Evolutionary conservation across 2,329 filamentous ascomycete species (phyloP).

Genomic region (Fusarium sp.): DNA sequence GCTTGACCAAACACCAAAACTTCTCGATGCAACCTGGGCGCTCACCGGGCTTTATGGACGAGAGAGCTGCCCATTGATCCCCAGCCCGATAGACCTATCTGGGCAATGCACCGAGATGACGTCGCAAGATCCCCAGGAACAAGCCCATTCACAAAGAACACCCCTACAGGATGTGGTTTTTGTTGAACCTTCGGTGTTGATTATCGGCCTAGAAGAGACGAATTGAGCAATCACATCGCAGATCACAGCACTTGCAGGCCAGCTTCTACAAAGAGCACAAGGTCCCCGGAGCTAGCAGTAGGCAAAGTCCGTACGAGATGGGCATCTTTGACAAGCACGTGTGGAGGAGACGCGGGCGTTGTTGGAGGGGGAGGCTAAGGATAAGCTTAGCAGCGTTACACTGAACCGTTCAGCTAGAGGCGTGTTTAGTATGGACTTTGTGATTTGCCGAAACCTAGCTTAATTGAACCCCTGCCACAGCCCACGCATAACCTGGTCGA

Average conservation of each 20-base stretch:
- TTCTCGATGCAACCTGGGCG: constrained; percentile 2
- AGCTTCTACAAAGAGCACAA: constrained; percentile 19
- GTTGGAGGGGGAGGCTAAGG: constrained; percentile 32
- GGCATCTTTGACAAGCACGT: constrained; percentile 33
- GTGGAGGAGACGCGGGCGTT: constrained; percentile 27
- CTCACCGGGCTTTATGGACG: constrained; percentile 31
- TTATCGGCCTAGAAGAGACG: constrained; percentile 27
- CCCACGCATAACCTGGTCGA: constrained; percentile 10
- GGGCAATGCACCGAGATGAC: constrained; percentile 23
- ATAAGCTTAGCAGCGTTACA: constrained; percentile 25
- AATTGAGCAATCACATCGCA: constrained; percentile 18
- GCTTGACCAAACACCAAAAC: constrained; percentile 13
- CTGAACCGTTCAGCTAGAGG: constrained; percentile 17
- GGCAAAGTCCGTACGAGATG: neutral
- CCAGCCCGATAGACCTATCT: constrained; percentile 29
- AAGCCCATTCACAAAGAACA: constrained; percentile 15
- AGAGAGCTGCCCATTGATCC: constrained; percentile 10
- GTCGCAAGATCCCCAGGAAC: constrained; percentile 19
- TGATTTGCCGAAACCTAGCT: constrained; percentile 36
- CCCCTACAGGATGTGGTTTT: constrained; percentile 6
- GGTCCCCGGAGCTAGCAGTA: constrained; percentile 15
- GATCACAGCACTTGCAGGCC: constrained; percentile 32
- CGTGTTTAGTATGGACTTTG: constrained; percentile 31
- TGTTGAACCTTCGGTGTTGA: constrained; percentile 28
- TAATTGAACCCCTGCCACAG: constrained; percentile 18